Evolutionary conservation across 768 basidiomycete genomes (phyloP), one percentile per base, ranked within the genome.

Genomic region (Termitomyces sp.): DNA sequence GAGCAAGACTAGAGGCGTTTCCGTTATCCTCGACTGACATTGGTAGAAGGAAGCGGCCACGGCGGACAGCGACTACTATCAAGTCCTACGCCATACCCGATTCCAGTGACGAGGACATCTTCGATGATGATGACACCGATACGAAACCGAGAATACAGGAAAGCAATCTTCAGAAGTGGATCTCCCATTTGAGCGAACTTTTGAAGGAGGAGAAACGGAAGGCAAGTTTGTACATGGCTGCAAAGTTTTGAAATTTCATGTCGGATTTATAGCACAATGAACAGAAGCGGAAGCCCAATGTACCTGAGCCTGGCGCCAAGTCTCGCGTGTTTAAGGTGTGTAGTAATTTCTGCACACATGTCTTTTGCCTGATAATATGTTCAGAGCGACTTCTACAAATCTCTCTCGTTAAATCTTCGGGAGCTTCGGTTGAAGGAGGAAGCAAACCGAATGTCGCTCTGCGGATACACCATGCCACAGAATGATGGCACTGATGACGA

Each of bases 361-460:
- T 30, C 2, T 16, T 30, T 28, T 28, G 12, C 33, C 22, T 47
- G 18, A 47, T 6, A 20, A 24, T 30, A 42, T 22, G 50, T 28
- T 35, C 35, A 91, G 89, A 86, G 75, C 63, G 86, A 88, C 30
- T 91, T 91, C 64, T 75, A 86, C 64, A 88, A 81, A 66, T 81
- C 83, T 4, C 70, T 91, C 50, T 73, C 78, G 10, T 55, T 70
- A n/a, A 77, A 82, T 58, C 75, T 91, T 48, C 81, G 85, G 18
- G 73, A 77, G 30, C 68, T 91, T 58, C 86, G 87, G 35, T 85
- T 83, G 67, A 63, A 78, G 12, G 87, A 87, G 64, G 72, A 74
- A 50, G 78, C 80, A 49, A 77, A 80, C 60, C 79, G 80, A 24
- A 47, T 69, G 38, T 66, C 70, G 43, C 63, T 68, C 49, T 69